phyloP scores from a whole-genome alignment of 2,329 filamentous ascomycete genomes.

The Hypoxylon sp. region DNA sequence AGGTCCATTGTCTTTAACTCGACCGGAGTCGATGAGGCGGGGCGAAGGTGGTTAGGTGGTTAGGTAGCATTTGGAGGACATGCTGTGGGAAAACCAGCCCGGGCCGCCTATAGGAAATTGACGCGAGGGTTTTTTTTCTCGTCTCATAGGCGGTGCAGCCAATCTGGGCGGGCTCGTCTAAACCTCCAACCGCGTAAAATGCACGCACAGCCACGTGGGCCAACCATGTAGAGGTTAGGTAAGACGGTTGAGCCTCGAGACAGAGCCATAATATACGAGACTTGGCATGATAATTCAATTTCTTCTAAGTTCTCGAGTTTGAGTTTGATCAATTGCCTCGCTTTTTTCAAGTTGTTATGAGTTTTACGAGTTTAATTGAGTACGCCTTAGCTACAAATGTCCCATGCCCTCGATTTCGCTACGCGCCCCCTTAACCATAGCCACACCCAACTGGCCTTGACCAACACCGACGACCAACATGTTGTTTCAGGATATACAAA shows the following conservation, averaged over 20 bases:
- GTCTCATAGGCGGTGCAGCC: conserved; percentile 23
- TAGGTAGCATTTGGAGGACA: conserved; percentile 36
- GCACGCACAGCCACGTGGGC: conserved; percentile 40
- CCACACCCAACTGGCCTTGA: neutral
- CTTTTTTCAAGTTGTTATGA: too few species aligned
- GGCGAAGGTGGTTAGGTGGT: conserved; percentile 8
- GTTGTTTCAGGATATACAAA: too few species aligned
- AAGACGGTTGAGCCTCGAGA: conserved; percentile 26
- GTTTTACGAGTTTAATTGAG: too few species aligned
- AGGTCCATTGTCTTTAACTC: conserved; percentile 3
- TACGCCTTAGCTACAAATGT: neutral
- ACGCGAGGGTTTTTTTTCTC: conserved; percentile 30
- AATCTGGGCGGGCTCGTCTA: conserved; percentile 24
- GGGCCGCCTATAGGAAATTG: conserved; percentile 33
- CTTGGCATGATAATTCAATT: neutral
- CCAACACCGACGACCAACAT: too few species aligned
- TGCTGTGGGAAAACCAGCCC: conserved; percentile 22
- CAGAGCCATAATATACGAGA: neutral
- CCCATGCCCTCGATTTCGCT: too few species aligned
- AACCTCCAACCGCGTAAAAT: conserved; percentile 30
- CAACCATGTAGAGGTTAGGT: conserved; percentile 23
- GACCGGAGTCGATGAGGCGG: neutral
- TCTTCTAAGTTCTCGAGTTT: too few species aligned
- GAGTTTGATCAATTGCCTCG: too few species aligned
- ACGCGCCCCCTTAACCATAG: neutral